Evolutionary conservation across 2,329 filamentous ascomycete genomes (phyloP), one percentile per base, ranked within the genome.

Genomic region (Alternaria angustiovoidea): DNA sequence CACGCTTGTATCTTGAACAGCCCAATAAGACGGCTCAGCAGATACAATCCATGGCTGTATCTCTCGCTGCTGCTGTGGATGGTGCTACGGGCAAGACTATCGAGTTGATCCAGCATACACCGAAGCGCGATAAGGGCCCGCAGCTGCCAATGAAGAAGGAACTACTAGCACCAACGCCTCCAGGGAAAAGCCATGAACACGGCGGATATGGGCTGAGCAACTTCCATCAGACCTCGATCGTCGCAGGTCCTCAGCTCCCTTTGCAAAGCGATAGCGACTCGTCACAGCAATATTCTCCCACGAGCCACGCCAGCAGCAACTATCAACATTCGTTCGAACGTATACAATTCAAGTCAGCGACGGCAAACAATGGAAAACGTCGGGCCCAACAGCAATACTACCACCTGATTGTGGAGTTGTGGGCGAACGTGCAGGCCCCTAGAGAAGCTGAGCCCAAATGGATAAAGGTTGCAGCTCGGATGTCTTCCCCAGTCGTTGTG

Each of bases 301-400:
- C 77, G 4, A 73, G 69, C 48, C 77, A 79, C 47, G 65, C 70
- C 0, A 74, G 64, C 28, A 77, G 69, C 54, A 75, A 69, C 12
- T 80, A 78, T 7, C 82, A 83, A n/a, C 86, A 89, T 58, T 86
- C 84, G 0, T 97, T 96, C 74, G 93, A 97, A 75, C 89, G 94
- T 11, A 95, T 97, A 52, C 93, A 97, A 71, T 97, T 97, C 85
- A 96, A 96, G 77, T 92, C 92, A 66, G 93, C 94, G 1, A 97
- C 93, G 0, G 92, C 93, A 24, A 97, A 97, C 81, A 97, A 97
- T 68, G 93, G 93, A 47, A 96, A 96, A 78, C 86, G 94, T 67
- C 85, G 94, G 57, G 93, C 93, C 1, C 92, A 93, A 18, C 93
- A 97, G 74, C 94, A 97, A 70, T 96, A 93, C 77, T 97, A 96